Evolutionary conservation across 352 stramenopile species (phyloP).

Genomic region (Phytophthora litchii): DNA sequence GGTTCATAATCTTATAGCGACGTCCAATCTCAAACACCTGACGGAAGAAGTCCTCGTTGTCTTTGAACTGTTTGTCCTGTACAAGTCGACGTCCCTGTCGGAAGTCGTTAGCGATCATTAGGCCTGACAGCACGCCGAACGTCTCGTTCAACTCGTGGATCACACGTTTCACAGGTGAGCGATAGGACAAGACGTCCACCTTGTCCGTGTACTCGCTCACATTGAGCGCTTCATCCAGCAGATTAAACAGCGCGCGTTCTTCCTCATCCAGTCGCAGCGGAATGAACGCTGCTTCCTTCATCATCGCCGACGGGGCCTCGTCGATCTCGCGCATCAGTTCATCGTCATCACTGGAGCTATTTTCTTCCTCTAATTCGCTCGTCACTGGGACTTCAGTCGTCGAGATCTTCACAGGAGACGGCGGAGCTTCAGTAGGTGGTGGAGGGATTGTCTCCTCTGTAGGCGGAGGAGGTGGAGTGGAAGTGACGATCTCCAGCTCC

Average conservation of each 20-base stretch:
- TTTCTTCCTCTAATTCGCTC: conserved; percentile 37
- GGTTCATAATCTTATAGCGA: conserved; percentile 96
- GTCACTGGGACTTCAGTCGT: conserved; percentile 19
- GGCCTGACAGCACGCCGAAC: conserved; percentile 68
- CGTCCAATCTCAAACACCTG: conserved; percentile 92
- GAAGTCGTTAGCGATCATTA: conserved; percentile 71
- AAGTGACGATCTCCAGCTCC: conserved; percentile 21
- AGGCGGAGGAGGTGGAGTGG: conserved; percentile 3
- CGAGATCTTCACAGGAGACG: conserved; percentile 15
- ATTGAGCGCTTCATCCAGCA: conserved; percentile 84
- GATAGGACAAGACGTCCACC: conserved; percentile 85
- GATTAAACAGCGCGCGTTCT: conserved; percentile 76
- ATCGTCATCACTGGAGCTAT: conserved; percentile 25
- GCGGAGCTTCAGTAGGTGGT: not conserved
- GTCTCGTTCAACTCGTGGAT: conserved; percentile 69
- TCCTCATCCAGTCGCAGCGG: conserved; percentile 69
- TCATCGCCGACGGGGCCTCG: conserved; percentile 24
- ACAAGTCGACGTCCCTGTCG: conserved; percentile 61
- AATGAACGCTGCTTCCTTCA: conserved; percentile 58
- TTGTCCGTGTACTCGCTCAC: conserved; percentile 94
- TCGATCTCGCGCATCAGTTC: conserved; percentile 44
- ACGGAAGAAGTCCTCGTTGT: conserved; percentile 85
- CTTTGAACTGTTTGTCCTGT: conserved; percentile 61
- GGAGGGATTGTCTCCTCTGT: conserved; percentile 2
- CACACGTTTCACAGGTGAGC: conserved; percentile 75